Base-by-base conservation (phyloP, 179 eudicot species). In the Silene noctiflora region DNA sequence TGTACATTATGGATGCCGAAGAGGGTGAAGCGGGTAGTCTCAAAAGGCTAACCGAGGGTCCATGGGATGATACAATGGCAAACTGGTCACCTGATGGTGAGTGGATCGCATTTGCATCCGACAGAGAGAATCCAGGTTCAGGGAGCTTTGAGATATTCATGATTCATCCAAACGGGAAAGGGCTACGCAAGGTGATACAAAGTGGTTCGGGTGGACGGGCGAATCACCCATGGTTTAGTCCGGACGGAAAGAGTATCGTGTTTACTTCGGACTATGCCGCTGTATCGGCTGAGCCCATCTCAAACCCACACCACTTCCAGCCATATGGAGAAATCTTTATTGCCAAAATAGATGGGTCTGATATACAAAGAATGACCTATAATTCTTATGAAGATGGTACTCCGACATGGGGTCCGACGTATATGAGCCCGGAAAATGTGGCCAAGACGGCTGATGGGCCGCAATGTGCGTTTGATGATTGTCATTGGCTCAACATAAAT, bases 181-280 rank as follows among this genome's bases (percentile, higher is more conserved):
- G 98, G 31, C 86, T 91, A 8, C 88, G 81, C 17, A 90, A 88
- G 80, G 76, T 93, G 66, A 80, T 93, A 67, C 86, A 90, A 20
- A 90, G 94, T 21, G 98, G 98, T 12, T 33, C 72, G 3, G 88
- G 84, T 2, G 97, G 97, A 24, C 88, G 93, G 7, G 74, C 85
- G 0, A 93, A 93, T 85, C 97, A 93, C 80, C 95, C 98, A 4
- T 87, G 88, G 88, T 91, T 90, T 73, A 93, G 95, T 78, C 97
- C 97, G 21, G 95, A 93, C 51, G 85, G 88, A 67, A 80, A 85
- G 83, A 58, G 72, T 11, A 84, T 93, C 21, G 98, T 85, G 71
- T 88, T 93, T 22, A 86, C 95, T 9, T 81, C 97, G 0, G 95
- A 93, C 72, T 90, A 90, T 60, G 91, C 89, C 0, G 98, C 79